These are phyloP conservation scores for Metschnikowia orientalis DNA, from an alignment of 805 yeast genomes.

Conservation along the genomic window DNA sequence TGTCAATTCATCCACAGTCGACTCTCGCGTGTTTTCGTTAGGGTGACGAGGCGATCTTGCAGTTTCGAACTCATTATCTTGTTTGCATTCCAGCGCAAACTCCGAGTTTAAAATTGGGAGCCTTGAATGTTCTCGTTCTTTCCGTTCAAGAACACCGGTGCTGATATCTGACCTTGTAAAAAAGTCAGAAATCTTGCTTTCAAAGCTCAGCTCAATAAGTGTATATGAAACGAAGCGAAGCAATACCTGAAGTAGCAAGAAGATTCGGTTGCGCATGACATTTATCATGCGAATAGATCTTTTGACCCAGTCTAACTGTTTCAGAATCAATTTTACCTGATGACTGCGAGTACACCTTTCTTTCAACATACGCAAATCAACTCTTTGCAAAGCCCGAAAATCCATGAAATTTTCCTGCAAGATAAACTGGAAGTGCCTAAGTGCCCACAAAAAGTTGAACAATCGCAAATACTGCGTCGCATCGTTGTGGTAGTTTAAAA, in stretches of 20 bases:
- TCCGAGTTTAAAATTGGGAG: conserved; percentile 12
- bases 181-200: conserved; percentile 15
- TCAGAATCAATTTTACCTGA: conserved; percentile 1
- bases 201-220: conserved; percentile 41
- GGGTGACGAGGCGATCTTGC: conserved; percentile 2
- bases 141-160: background rate
- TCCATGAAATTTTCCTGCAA: conserved; percentile 36
- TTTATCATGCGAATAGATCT: conserved; percentile 32
- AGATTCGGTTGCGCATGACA: conserved; percentile 35
- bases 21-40: conserved; percentile 10
- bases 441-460: conserved; percentile 81
- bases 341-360: conserved; percentile 10
- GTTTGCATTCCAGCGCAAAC: conserved; percentile 5
- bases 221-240: conserved; percentile 42
- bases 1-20: conserved; percentile 17
- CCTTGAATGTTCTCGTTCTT: conserved; percentile 3
- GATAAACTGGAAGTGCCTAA: conserved; percentile 57
- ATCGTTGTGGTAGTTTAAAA: conserved; percentile 36
- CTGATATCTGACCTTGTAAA: background rate
- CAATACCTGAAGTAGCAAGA: conserved; percentile 39
- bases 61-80: background rate
- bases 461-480: conserved; percentile 56
- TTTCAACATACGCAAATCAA: conserved; percentile 22
- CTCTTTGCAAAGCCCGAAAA: conserved; percentile 23
- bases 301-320: conserved; percentile 23